Conservation (phyloP, 2,329 filamentous ascomycete genomes). For the Fusarium humuli region DNA sequence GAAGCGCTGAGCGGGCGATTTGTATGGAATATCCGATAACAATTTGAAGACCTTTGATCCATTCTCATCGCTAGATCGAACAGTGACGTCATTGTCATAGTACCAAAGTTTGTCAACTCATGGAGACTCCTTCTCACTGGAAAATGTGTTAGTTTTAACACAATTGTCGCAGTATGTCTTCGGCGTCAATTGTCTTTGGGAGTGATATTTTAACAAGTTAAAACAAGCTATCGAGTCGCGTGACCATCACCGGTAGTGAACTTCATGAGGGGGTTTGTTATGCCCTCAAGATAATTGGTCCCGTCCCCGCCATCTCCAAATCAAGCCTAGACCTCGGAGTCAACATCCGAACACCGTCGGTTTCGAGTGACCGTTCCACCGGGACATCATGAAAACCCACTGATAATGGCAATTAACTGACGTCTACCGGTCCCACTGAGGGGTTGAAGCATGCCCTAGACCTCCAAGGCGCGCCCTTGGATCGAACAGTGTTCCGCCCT, state of each 20-base stretch:
- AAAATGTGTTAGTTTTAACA: neutral
- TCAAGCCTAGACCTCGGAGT: neutral
- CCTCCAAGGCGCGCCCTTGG: neutral
- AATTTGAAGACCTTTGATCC: neutral
- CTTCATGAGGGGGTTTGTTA: neutral
- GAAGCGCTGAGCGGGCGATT: neutral
- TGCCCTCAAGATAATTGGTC: neutral
- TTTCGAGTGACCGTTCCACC: neutral
- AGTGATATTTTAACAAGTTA: neutral
- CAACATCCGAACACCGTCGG: slow-evolving; percentile 1
- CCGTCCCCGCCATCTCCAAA: neutral
- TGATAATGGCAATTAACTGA: neutral
- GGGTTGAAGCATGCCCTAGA: neutral
- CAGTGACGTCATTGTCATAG: neutral
- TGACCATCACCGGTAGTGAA: no score
- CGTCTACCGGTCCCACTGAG: neutral
- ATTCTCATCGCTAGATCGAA: rapidly evolving
- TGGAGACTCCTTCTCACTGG: neutral
- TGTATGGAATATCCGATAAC: neutral
- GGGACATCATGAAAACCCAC: neutral
- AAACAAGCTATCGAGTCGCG: no score
- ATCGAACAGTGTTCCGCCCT: neutral
- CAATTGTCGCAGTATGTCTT: rapidly evolving
- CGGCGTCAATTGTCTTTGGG: rapidly evolving
- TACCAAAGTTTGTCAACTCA: no score